Percentiles rank a stretch among this genome's conserved stretches.
These are phyloP conservation scores for Apiotrichum porosum DNA, from an alignment of 1,284 basidiomycete genomes.

Conservation along the genomic window DNA sequence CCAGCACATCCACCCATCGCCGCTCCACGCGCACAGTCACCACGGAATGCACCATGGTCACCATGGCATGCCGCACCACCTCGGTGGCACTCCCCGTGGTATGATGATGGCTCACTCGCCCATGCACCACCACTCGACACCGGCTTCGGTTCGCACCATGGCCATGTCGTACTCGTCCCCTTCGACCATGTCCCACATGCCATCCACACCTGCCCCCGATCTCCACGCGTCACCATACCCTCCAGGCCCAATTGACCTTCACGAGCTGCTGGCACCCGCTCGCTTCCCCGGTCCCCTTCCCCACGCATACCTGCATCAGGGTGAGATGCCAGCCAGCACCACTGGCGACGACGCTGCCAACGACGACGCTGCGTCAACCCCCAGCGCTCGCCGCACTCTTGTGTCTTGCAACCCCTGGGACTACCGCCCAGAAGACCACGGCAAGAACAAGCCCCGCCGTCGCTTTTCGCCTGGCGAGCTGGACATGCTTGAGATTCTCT, in stretches of 20 bases:
- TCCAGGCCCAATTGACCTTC: slow-evolving; percentile 15
- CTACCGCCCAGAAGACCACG: slow-evolving; percentile 20
- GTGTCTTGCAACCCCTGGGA: slow-evolving; percentile 23
- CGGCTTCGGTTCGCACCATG: slow-evolving; percentile 4
- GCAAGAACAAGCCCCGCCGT: slow-evolving; percentile 22
- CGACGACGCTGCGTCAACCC: background rate
- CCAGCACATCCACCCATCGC: slow-evolving; percentile 2
- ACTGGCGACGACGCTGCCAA: slow-evolving; percentile 2
- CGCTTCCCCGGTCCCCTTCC: slow-evolving; percentile 19
- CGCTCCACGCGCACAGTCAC: slow-evolving; percentile 8
- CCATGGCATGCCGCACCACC: slow-evolving; percentile 1
- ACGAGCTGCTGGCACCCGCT: slow-evolving; percentile 15
- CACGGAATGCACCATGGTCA: slow-evolving; percentile 1
- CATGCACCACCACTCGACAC: slow-evolving; percentile 10
- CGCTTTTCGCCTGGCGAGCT: slow-evolving; percentile 22
- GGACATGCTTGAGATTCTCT: slow-evolving; percentile 23
- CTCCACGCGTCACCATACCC: slow-evolving; percentile 15
- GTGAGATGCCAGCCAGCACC: slow-evolving; percentile 14
- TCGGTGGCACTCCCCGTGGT: slow-evolving; percentile 3
- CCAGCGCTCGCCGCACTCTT: slow-evolving; percentile 12
- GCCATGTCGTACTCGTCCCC: slow-evolving; percentile 15
- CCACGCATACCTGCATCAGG: slow-evolving; percentile 18
- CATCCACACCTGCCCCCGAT: slow-evolving; percentile 18
- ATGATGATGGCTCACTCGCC: slow-evolving; percentile 5
- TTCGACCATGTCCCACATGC: slow-evolving; percentile 19